Base-by-base conservation (phyloP, 2,329 filamentous ascomycete species). In the Epicoccum nigrum region DNA sequence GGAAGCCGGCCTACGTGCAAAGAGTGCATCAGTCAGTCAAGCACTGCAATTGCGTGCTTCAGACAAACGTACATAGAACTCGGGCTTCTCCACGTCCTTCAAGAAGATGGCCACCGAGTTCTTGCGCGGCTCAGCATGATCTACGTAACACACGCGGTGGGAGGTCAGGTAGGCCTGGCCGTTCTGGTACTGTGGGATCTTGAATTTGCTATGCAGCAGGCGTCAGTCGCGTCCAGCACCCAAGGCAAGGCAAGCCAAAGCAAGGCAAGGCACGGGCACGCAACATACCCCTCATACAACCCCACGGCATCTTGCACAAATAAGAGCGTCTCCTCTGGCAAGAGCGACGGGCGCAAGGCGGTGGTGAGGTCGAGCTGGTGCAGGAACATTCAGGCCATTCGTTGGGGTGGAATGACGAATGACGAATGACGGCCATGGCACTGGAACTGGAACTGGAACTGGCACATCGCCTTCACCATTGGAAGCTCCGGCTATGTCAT, bases 251-350 rank as follows among this genome's bases (percentile, higher is more conserved):
- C n/a, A n/a, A n/a, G n/a, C n/a, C n/a, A n/a, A n/a, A n/a, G n/a
- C n/a, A n/a, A n/a, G n/a, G 23, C 23, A 25, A 25, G 23, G 23
- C 9, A 50, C 13, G 55, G 35, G 30, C 21, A 38, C 13, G 21
- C n/a, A 78, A 78, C 86, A 77, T 82, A 96, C 92, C 94, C 94
- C 82, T 97, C 91, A 78, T 99, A 99, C 56, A 99, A 81, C 63
- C 94, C 94, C 66, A 99, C 92, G 74, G 91, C 92, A 81, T 97
- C 92, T 79, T 97, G 93, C 51, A 99, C 93, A 77, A 96, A 97
- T 54, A 99, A 83, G 46, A 97, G 81, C 63, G 90, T 89, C 83
- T 99, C 94, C 81, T 97, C 94, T 69, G 91, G 89, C 62, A 96
- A 84, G 72, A 97, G 88, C 55, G 88, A 89, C 67, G 94, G 94